These are phyloP conservation scores for Balansia obtecta DNA, from an alignment of 2,329 filamentous ascomycete genomes.

Conservation along the genomic window DNA sequence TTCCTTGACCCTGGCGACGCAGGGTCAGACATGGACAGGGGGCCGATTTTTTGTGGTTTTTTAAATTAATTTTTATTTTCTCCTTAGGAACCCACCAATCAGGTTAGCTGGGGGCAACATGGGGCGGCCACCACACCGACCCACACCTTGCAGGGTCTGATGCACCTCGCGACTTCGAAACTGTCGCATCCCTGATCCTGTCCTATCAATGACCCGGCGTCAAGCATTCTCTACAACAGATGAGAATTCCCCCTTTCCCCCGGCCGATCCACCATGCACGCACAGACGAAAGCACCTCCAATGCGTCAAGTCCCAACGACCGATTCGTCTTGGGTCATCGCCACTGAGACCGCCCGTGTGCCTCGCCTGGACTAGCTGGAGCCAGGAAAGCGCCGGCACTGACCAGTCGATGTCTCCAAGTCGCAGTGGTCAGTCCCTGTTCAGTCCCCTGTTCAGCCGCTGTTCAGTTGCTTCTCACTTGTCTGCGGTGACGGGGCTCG, in stretches of 20 bases:
- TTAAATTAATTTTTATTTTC: no score
- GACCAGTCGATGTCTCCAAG: no score
- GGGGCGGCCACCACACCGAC: background rate
- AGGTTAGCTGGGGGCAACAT: background rate
- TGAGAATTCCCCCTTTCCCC: background rate
- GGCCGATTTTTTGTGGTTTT: background rate
- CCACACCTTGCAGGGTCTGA: background rate
- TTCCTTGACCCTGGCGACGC: no score
- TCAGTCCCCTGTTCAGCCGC: no score
- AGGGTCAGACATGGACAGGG: no score
- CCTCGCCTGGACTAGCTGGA: background rate
- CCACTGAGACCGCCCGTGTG: background rate
- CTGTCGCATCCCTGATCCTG: background rate
- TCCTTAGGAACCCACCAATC: background rate
- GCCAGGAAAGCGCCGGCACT: no score
- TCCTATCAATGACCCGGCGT: background rate
- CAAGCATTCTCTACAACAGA: background rate
- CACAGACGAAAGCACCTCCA: no score
- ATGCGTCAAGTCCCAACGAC: no score
- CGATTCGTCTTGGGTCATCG: no score
- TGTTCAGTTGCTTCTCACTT: no score
- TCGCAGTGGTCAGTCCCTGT: no score
- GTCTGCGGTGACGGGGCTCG: no score
- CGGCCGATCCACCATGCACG: background rate
- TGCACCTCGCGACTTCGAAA: constrained; percentile 1